Percentiles rank a stretch among this genome's conserved stretches.
phyloP scores from a whole-genome alignment of 306 rosid genomes.

The Ammopiptanthus mongolicus region DNA sequence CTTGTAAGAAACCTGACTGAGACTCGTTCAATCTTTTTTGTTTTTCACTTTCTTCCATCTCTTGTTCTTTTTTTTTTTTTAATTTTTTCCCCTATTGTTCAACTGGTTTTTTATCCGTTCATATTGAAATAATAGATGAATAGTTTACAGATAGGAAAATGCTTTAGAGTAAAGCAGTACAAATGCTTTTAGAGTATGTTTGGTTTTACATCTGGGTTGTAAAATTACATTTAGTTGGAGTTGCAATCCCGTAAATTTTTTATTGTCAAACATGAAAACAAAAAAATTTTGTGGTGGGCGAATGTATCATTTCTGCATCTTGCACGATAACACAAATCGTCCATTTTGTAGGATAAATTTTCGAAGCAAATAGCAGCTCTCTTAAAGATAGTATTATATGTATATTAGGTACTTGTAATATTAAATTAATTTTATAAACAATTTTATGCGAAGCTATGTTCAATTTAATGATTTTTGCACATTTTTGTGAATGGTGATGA shows the following conservation, averaged over 20 bases:
- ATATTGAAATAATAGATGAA: not conserved
- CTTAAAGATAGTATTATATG: not conserved
- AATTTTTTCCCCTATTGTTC: not conserved
- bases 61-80: too few relatives aligned
- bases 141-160: not conserved
- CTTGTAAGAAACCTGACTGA: conserved; percentile 56
- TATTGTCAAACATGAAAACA: too few relatives aligned
- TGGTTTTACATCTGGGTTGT: too few relatives aligned
- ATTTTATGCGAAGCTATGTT: not conserved
- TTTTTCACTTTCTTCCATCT: not conserved
- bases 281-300: too few relatives aligned
- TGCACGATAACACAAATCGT: too few relatives aligned
- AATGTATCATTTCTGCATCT: too few relatives aligned
- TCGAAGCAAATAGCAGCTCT: too few relatives aligned
- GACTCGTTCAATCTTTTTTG: conserved; percentile 17
- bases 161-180: too few relatives aligned
- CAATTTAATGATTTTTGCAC: not conserved
- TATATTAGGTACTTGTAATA: not conserved
- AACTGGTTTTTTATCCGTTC: not conserved
- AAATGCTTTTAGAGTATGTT: too few relatives aligned
- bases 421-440: not conserved
- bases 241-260: too few relatives aligned
- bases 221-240: too few relatives aligned
- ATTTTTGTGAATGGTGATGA: not conserved
- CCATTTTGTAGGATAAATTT: too few relatives aligned